Percentiles rank a stretch among this genome's conserved stretches.
phyloP scores from a whole-genome alignment of 495 filamentous ascomycete genomes.

The Penicillium waksmanii region DNA sequence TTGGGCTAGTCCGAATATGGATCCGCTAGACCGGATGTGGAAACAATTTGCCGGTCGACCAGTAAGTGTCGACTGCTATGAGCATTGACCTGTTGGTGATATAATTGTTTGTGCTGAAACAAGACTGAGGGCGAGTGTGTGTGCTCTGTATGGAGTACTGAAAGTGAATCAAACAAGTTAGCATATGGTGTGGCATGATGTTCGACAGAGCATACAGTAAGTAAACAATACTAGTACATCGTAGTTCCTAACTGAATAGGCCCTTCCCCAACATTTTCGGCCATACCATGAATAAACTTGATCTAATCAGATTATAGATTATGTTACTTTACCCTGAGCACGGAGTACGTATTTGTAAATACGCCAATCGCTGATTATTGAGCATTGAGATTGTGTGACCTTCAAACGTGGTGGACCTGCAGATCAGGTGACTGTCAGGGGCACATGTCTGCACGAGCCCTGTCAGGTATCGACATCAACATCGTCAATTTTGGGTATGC shows the following conservation, averaged over 20 bases:
- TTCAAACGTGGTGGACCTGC: background rate
- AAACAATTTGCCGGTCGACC: conserved; percentile 1
- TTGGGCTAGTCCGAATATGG: background rate
- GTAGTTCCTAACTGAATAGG: background rate
- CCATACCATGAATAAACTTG: background rate
- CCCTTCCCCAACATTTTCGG: conserved; percentile 3
- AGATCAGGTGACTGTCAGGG: conserved; percentile 5
- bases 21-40: background rate
- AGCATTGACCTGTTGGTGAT: conserved; percentile 1
- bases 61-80: background rate
- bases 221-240: no score
- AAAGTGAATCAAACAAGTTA: background rate
- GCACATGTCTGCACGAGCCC: conserved; percentile 3
- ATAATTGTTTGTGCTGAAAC: background rate
- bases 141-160: background rate
- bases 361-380: background rate
- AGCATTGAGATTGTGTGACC: background rate
- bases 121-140: background rate
- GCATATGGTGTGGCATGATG: background rate
- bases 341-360: background rate
- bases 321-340: background rate
- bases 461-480: no score
- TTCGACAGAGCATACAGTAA: background rate
- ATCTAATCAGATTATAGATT: conserved; percentile 5
- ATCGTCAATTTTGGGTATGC: conserved; percentile 3